phyloP scores from a whole-genome alignment of 768 basidiomycete species.

The Lactarius evosmus region DNA sequence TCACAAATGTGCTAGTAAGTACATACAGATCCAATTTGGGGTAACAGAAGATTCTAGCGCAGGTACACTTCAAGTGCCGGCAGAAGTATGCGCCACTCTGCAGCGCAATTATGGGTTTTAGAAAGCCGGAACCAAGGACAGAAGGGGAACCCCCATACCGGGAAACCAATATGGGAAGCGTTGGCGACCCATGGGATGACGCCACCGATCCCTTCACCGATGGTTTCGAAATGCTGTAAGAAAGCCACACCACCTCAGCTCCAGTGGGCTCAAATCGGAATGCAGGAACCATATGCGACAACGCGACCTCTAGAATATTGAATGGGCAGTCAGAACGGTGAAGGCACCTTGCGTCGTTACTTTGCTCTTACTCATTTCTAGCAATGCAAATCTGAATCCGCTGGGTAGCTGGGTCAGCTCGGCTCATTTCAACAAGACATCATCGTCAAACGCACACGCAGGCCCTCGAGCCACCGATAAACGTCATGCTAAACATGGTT shows the following conservation, averaged over 20 bases:
- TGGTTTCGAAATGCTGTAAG: neutral
- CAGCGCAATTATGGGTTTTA: neutral
- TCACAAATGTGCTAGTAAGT: no score
- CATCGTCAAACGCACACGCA: neutral
- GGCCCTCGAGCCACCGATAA: neutral
- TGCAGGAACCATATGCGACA: neutral
- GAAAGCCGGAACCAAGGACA: neutral
- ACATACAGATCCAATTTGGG: neutral
- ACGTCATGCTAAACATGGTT: neutral
- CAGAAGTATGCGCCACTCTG: neutral
- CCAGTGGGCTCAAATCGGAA: neutral
- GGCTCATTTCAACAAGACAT: neutral
- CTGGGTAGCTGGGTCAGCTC: neutral
- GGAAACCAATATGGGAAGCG: neutral
- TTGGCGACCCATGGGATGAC: neutral
- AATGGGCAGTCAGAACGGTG: neutral
- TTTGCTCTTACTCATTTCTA: conserved; percentile 7
- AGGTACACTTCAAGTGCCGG: neutral
- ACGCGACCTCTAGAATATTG: neutral
- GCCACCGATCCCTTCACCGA: neutral
- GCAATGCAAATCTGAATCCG: conserved; percentile 6
- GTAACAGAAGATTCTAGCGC: neutral
- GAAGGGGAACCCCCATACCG: neutral
- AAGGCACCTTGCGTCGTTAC: neutral
- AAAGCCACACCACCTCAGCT: neutral